A percentile compares a stretch with the other conserved stretches of the same genome.
Conservation (phyloP, 2,329 filamentous ascomycete species). For the Penicillium decumbens region DNA sequence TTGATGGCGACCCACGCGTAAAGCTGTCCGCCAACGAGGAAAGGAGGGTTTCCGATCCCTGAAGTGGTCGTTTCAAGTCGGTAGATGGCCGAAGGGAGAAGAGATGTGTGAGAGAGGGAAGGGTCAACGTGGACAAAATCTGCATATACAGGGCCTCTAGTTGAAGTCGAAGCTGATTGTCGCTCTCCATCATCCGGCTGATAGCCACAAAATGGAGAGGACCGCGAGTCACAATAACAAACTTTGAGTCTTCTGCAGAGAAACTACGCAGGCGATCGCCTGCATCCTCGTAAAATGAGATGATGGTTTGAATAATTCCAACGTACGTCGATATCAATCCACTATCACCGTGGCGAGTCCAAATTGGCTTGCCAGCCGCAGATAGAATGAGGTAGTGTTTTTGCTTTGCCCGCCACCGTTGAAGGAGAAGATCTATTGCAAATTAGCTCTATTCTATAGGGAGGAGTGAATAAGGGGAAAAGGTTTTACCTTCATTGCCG, state of each 20-base stretch:
- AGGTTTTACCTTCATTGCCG: slow-evolving; percentile 52
- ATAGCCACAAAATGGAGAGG: slow-evolving; percentile 91
- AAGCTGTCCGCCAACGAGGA: slow-evolving; percentile 93
- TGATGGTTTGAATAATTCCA: slow-evolving; percentile 92
- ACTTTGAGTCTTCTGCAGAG: slow-evolving; percentile 77
- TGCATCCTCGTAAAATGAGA: slow-evolving; percentile 86
- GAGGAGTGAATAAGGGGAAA: background rate
- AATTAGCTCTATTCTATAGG: slow-evolving; percentile 9
- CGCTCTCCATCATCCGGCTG: slow-evolving; percentile 86
- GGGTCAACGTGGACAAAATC: slow-evolving; percentile 87
- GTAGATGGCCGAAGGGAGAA: slow-evolving; percentile 90
- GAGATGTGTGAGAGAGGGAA: slow-evolving; percentile 79
- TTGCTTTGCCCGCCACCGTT: slow-evolving; percentile 81
- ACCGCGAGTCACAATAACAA: slow-evolving; percentile 78
- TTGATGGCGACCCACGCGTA: slow-evolving; percentile 83
- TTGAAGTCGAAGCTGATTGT: slow-evolving; percentile 78
- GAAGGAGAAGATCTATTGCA: slow-evolving; percentile 49
- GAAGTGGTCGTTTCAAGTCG: slow-evolving; percentile 79
- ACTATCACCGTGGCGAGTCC: slow-evolving; percentile 88
- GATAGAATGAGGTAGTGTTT: slow-evolving; percentile 98
- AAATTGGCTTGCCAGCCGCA: slow-evolving; percentile 93
- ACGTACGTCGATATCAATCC: slow-evolving; percentile 88
- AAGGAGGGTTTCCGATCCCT: slow-evolving; percentile 85
- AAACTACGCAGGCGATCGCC: slow-evolving; percentile 76
- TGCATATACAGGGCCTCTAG: slow-evolving; percentile 97